These are phyloP conservation scores for Xylaria sp. DNA, from an alignment of 2,329 filamentous ascomycete genomes.

Conservation along the genomic window DNA sequence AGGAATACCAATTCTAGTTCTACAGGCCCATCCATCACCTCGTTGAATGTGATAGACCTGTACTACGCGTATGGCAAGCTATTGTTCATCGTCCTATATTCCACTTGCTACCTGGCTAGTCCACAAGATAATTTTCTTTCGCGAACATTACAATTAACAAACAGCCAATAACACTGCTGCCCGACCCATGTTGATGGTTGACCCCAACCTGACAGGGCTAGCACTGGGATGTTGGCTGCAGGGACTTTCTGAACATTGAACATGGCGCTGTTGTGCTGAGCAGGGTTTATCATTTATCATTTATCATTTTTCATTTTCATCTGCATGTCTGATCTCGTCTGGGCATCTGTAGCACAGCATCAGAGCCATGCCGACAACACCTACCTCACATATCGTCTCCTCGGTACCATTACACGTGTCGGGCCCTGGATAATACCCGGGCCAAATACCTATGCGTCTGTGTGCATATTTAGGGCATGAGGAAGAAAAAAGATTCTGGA, in stretches of 20 bases:
- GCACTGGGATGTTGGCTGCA: constrained; percentile 16
- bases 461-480: neutral
- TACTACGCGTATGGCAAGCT: neutral
- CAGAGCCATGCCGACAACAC: constrained; percentile 18
- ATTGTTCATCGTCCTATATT: constrained; percentile 6
- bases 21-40: constrained; percentile 6
- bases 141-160: constrained; percentile 19
- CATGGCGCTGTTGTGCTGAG: neutral
- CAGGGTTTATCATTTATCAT: constrained; percentile 8
- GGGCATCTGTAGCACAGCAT: neutral
- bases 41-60: neutral
- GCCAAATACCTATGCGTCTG: neutral
- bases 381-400: constrained; percentile 2
- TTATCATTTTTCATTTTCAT: constrained; percentile 11
- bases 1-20: neutral
- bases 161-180: constrained; percentile 17
- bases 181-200: constrained; percentile 11
- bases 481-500: constrained; percentile 16
- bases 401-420: constrained; percentile 4
- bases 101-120: neutral
- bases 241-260: constrained; percentile 21
- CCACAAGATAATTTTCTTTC: constrained; percentile 16
- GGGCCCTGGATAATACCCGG: neutral
- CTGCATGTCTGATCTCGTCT: neutral
- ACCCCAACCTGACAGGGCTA: constrained; percentile 28